Evolutionary conservation across 306 rosid species (phyloP), one percentile per base, ranked within the genome.

Genomic region (Prunus mume): DNA sequence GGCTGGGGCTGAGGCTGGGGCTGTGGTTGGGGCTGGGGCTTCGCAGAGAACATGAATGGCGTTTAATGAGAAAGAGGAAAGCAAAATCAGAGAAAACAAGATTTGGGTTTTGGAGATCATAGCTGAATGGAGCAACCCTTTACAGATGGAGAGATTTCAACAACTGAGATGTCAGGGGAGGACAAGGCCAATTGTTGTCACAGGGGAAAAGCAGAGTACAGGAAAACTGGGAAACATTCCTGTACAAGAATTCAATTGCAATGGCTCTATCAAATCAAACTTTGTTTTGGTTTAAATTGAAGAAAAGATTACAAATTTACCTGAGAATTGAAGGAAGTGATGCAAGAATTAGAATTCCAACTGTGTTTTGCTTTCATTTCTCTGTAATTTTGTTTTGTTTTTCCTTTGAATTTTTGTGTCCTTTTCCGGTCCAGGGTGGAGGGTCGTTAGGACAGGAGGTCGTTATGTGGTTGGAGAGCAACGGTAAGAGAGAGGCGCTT

Each of bases 61-160:
- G 56, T 6, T 69, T 34, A 62, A 41, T 49, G 64, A 9, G 6
- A 77, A 56, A 15, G 24, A 22, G 34, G 28, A 75, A 38, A 73
- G 34, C 43, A 82, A 2, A 6, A 82, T 10, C 12, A 84, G 52
- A 68, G 54, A 68, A 58, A 72, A 60, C 27, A 79, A 18, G 50
- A 19, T 69, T 27, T 69, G 65, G 73, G 69, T 62, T 38, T 61
- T 75, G 55, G 71, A 62, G 56, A 24, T 68, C 91, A 87, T 84
- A 43, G 76, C 78, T 79, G 9, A 45, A 58, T 12, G 5, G 30
- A 11, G 30, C 4, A 58, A 24, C 64, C 15, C 17, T 12, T 3
- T 58, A 11, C 32, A 56, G 64, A 24, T 5, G 30, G 32, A 38
- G 9, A 38, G 32, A 24, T 58, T 58, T 22, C 17, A 58, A 22